A percentile compares a stretch with the other conserved stretches of the same genome.
Evolutionary conservation across 768 basidiomycete genomes (phyloP).

Genomic region (Russula virescens): DNA sequence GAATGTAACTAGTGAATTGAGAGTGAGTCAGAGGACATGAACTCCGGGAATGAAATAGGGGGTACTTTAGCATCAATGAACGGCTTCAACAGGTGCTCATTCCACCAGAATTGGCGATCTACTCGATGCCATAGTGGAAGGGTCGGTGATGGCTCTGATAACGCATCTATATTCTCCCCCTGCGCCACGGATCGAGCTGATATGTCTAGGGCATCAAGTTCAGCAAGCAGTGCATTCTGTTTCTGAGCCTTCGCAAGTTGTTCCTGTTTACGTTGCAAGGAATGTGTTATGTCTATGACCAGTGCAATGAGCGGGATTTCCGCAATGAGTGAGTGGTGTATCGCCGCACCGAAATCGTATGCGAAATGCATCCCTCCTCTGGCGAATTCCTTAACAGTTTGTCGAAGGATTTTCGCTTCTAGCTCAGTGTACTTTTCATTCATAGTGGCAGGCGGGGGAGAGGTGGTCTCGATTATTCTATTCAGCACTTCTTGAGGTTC

Average conservation of each 20-base stretch:
- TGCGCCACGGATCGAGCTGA: slow-evolving; percentile 27
- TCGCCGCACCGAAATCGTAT: slow-evolving; percentile 66
- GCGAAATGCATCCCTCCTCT: slow-evolving; percentile 91
- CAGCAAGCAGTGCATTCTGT: slow-evolving; percentile 53
- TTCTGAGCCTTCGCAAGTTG: slow-evolving; percentile 50
- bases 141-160: slow-evolving; percentile 67
- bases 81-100: slow-evolving; percentile 78
- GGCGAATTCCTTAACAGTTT: slow-evolving; percentile 68
- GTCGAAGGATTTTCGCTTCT: slow-evolving; percentile 76
- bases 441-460: slow-evolving; percentile 52
- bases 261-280: slow-evolving; percentile 75
- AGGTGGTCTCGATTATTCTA: slow-evolving; percentile 52
- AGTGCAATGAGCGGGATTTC: neutral
- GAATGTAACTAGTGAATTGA: slow-evolving; percentile 56
- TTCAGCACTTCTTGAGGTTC: slow-evolving; percentile 48
- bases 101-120: slow-evolving; percentile 95
- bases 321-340: slow-evolving; percentile 2
- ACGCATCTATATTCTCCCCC: slow-evolving; percentile 41
- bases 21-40: neutral
- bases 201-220: slow-evolving; percentile 47
- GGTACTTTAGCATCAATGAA: slow-evolving; percentile 81
- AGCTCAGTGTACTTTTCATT: slow-evolving; percentile 72
- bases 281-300: slow-evolving; percentile 68
- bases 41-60: slow-evolving; percentile 22
- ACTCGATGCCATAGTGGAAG: slow-evolving; percentile 90